These are phyloP conservation scores for Talaromyces amestolkiae DNA, from an alignment of 2,329 filamentous ascomycete genomes.

Conservation along the genomic window DNA sequence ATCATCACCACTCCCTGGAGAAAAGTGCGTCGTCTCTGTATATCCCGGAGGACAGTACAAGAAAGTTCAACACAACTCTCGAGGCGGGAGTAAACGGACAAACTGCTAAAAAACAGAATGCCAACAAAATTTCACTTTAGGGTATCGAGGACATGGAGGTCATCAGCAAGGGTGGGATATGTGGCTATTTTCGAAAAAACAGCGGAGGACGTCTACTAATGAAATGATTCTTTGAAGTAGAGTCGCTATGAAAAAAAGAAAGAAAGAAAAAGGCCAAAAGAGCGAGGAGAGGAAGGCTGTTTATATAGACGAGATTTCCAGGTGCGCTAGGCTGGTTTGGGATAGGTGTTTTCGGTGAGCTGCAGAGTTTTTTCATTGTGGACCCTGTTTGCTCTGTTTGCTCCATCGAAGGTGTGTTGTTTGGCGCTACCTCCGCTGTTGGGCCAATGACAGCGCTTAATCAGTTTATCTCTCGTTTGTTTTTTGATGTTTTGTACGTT, in stretches of 20 bases:
- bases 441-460: conserved; percentile 7
- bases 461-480: conserved; percentile 3
- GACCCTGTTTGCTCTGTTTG: conserved; percentile 21
- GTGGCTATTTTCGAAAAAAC: conserved; percentile 86
- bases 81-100: conserved; percentile 43
- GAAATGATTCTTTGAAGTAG: conserved; percentile 79
- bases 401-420: conserved; percentile 20
- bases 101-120: conserved; percentile 25
- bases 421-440: background rate
- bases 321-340: conserved; percentile 6
- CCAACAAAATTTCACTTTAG: conserved; percentile 73
- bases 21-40: conserved; percentile 16
- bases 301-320: conserved; percentile 30
- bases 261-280: conserved; percentile 26
- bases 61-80: conserved; percentile 22
- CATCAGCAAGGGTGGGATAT: conserved; percentile 93
- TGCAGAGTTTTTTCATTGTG: conserved; percentile 6
- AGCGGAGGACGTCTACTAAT: conserved; percentile 95
- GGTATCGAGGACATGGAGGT: conserved; percentile 77
- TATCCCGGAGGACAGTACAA: conserved; percentile 10
- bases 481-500: background rate
- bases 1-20: conserved; percentile 93
- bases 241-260: conserved; percentile 25
- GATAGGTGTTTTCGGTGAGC: background rate
- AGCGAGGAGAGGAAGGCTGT: conserved; percentile 20